A percentile compares a stretch with the other conserved stretches of the same genome.
These are phyloP conservation scores for Passiflora organensis DNA, from an alignment of 345 rosid species.

Conservation along the genomic window DNA sequence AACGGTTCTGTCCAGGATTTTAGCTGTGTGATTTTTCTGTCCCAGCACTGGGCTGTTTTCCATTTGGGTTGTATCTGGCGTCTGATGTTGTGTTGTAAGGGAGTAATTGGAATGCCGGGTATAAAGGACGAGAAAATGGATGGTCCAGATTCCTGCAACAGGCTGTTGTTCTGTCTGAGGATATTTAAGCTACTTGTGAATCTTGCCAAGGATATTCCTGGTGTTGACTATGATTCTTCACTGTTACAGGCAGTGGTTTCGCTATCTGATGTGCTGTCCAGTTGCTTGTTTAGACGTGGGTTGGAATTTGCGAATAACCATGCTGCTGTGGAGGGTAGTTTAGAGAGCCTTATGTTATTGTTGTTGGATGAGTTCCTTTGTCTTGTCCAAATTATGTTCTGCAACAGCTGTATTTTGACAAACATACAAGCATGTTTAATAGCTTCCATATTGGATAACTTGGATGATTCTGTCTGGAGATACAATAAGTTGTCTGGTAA, in stretches of 20 bases:
- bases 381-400: slow-evolving; percentile 62
- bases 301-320: slow-evolving; percentile 56
- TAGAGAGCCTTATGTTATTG: slow-evolving; percentile 59
- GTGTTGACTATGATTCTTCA: slow-evolving; percentile 52
- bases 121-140: slow-evolving; percentile 52
- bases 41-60: slow-evolving; percentile 79
- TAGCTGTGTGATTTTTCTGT: slow-evolving; percentile 51
- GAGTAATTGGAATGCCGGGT: slow-evolving; percentile 53
- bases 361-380: slow-evolving; percentile 81
- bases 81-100: slow-evolving; percentile 53
- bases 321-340: slow-evolving; percentile 58
- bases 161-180: slow-evolving; percentile 61
- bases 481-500: slow-evolving; percentile 45
- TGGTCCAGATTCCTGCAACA: slow-evolving; percentile 43
- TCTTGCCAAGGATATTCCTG: slow-evolving; percentile 50
- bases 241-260: slow-evolving; percentile 67
- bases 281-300: slow-evolving; percentile 42
- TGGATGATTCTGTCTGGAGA: slow-evolving; percentile 73
- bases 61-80: slow-evolving; percentile 57
- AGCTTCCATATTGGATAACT: slow-evolving; percentile 61
- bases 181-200: slow-evolving; percentile 70
- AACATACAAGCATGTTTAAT: slow-evolving; percentile 66
- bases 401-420: slow-evolving; percentile 49
- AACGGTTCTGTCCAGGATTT: slow-evolving; percentile 40
- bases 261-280: slow-evolving; percentile 51